Evolutionary conservation across 2,329 filamentous ascomycete species (phyloP).

Genomic region (Talaromyces sp.): DNA sequence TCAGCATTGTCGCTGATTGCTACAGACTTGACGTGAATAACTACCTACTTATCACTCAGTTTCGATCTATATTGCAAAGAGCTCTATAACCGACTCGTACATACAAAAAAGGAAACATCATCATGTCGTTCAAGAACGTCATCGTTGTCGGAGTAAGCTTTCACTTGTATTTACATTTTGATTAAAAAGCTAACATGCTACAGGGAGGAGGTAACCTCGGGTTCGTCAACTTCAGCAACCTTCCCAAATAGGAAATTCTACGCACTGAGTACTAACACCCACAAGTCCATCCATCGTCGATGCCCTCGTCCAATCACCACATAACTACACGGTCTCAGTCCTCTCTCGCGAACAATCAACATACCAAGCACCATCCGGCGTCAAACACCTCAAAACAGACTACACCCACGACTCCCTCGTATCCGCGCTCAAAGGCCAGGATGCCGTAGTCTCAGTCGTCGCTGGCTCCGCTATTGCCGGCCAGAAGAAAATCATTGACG

Average conservation of each 20-base stretch:
- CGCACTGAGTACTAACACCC: neutral
- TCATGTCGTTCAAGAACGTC: neutral
- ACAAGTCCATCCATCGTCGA: slow-evolving; percentile 16
- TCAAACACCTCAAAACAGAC: slow-evolving; percentile 23
- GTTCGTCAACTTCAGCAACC: neutral
- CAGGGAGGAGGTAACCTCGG: slow-evolving; percentile 1
- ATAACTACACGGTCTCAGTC: slow-evolving; percentile 23
- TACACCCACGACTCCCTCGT: slow-evolving; percentile 26
- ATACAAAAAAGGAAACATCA: neutral
- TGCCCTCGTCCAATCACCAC: slow-evolving; percentile 19
- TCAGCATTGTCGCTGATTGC: neutral
- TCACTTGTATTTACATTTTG: neutral
- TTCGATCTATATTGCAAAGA: neutral
- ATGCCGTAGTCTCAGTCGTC: slow-evolving; percentile 6
- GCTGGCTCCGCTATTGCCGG: slow-evolving; percentile 19
- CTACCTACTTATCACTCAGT: neutral
- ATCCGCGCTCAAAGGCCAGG: slow-evolving; percentile 16
- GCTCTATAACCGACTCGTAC: neutral
- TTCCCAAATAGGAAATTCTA: neutral
- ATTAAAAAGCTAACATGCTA: neutral
- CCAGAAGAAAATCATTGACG: slow-evolving; percentile 4
- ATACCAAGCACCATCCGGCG: slow-evolving; percentile 19
- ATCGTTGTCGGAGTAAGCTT: neutral
- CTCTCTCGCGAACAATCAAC: slow-evolving; percentile 22
- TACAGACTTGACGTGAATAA: neutral